phyloP scores from a whole-genome alignment of 176 grass and related monocot species.

The bread wheat (Triticum aestivum) region DNA sequence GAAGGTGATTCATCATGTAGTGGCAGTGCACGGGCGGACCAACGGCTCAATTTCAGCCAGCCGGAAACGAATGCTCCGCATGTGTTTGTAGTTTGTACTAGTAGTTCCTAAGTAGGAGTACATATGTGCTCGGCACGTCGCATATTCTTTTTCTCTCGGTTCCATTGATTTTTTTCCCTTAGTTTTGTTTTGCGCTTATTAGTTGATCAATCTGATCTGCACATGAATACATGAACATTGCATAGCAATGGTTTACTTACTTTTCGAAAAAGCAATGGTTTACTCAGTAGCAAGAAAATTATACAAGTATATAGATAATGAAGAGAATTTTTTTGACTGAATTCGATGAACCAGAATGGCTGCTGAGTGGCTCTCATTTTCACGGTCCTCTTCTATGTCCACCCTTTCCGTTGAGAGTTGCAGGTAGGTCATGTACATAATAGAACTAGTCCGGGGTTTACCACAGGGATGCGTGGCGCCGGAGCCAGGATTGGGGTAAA shows the following conservation, averaged over 20 bases:
- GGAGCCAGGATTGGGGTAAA: too few relatives aligned
- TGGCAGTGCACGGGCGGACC: not conserved
- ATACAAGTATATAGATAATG: not conserved
- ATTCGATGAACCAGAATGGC: not conserved
- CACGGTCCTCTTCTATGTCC: too few relatives aligned
- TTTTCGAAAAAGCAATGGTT: not conserved
- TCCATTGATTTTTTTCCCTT: not conserved
- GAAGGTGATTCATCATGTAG: constrained; percentile 28
- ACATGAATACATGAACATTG: not conserved
- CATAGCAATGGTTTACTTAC: not conserved
- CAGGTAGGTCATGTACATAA: too few relatives aligned
- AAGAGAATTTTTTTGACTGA: not conserved
- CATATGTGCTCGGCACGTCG: not conserved
- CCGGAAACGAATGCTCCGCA: not conserved
- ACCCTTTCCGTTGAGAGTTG: too few relatives aligned
- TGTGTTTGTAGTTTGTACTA: not conserved
- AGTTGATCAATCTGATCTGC: not conserved
- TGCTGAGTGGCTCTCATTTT: too few relatives aligned
- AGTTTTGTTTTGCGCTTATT: not conserved
- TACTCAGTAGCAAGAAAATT: not conserved
- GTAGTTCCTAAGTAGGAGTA: too few relatives aligned
- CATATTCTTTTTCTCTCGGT: not conserved
- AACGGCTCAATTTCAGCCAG: not conserved
- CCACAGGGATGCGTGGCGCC: too few relatives aligned
- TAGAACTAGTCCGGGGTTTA: too few relatives aligned